Conservation (phyloP, 2,329 filamentous ascomycete genomes). For the Teratosphaeria viscida region DNA sequence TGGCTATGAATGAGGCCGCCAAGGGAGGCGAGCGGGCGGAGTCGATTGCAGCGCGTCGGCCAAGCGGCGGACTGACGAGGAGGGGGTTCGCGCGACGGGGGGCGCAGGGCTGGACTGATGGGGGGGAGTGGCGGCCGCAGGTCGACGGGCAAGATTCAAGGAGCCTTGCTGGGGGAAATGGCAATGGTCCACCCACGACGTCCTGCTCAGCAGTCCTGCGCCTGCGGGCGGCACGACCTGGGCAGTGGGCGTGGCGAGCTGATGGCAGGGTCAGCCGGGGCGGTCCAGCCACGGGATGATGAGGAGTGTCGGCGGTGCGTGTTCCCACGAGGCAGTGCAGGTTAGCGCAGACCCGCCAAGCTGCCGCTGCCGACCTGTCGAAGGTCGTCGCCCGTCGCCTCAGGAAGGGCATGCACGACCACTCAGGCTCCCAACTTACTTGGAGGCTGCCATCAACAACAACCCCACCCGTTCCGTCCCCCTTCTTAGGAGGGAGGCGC, state of each 20-base stretch:
- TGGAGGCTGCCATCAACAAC: background rate
- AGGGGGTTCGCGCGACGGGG: background rate
- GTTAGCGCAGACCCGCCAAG: background rate
- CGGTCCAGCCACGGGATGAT: background rate
- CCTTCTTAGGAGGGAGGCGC: background rate
- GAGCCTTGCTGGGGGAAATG: background rate
- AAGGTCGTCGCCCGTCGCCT: too few relatives aligned
- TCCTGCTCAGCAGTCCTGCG: background rate
- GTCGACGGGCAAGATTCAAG: background rate
- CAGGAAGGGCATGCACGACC: too few relatives aligned
- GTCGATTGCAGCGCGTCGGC: background rate
- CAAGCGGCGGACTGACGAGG: background rate
- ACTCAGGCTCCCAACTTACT: background rate
- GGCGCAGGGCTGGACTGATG: background rate
- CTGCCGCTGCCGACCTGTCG: background rate
- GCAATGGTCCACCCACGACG: background rate
- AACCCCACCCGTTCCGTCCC: background rate
- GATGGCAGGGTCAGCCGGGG: background rate
- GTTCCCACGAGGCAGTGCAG: background rate
- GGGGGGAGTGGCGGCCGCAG: background rate
- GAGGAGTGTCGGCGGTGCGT: background rate
- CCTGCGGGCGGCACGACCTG: background rate
- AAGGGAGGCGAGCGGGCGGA: background rate
- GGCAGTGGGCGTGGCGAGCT: background rate
- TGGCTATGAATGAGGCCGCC: background rate